Evolutionary conservation across 2,329 filamentous ascomycete genomes (phyloP), one percentile per base, ranked within the genome.

Genomic region (Fusarium sp.): DNA sequence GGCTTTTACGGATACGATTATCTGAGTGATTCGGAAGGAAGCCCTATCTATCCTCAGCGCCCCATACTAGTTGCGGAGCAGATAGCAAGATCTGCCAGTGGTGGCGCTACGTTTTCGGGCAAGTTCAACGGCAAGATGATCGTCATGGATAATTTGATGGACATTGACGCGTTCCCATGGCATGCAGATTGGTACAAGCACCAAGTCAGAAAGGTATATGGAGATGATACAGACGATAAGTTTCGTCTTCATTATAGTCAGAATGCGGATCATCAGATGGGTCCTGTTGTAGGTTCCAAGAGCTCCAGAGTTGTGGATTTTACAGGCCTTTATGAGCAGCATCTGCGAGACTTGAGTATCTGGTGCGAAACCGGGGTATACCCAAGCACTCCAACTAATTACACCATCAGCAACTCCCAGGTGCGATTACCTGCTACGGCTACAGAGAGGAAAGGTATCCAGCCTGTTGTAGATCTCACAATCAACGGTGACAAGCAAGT

Each of bases 221-320:
- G 21, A 0, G 30, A 23, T 2, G 3, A 13, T 0, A 0, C 2
- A 2, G 30, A 50, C 9, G 0, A 33, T 5, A 50, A 50, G 3
- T 50, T 50, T 7, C 30, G 16, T 19, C 47, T 50, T 10, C 16
- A 50, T 23, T 50, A 18, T 11, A 11, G 15, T 2, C 21, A 50
- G 21, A 50, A 33, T 10, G 47, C 47, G 1, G n/a, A 19, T 19
- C 30, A 52, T 33, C n/a, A 33, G 4, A 33, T 52, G 11, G 30
- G 47, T 4, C n/a, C 11, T 4, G 1, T 52, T 19, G 0, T 0
- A 5, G 16, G 11, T 3, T 3, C n/a, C 8, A 33, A 15, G 9
- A 50, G 16, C n/a, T 52, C n/a, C 3, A 23, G 4, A 4, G 2
- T 2, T 0, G 47, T 52, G 11, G 16, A 33, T 2, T 33, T 33